Evolutionary conservation across 371 early-diverging fungal species (phyloP).

Genomic region (Mortierella sp.): DNA sequence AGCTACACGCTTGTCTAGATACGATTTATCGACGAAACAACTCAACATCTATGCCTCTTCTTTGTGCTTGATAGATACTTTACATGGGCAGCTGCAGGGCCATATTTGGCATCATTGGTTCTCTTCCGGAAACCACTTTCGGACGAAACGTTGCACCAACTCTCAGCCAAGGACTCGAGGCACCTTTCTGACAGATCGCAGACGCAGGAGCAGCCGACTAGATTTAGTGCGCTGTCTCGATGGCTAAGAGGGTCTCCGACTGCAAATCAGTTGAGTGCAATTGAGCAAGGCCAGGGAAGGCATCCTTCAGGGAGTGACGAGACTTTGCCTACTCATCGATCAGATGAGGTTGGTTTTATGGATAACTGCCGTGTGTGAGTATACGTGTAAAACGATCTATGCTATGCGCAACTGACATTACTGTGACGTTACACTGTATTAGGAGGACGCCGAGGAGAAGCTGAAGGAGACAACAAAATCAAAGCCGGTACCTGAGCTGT

Average conservation of each 20-base stretch:
- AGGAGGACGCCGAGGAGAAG: slow-evolving; percentile 3
- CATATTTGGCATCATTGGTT: slow-evolving; percentile 66
- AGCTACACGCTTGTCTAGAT: not conserved
- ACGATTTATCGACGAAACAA: not conserved
- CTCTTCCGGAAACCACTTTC: slow-evolving; percentile 63
- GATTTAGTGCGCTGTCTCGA: slow-evolving; percentile 29
- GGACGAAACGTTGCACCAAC: slow-evolving; percentile 44
- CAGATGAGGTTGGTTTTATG: not conserved
- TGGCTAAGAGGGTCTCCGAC: slow-evolving; percentile 45
- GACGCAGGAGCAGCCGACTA: slow-evolving; percentile 26
- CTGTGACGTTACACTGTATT: not conserved
- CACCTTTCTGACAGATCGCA: slow-evolving; percentile 22
- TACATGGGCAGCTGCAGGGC: slow-evolving; percentile 60
- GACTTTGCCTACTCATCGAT: not conserved
- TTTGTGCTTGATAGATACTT: slow-evolving; percentile 43
- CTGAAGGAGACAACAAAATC: not conserved
- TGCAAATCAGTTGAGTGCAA: slow-evolving; percentile 1
- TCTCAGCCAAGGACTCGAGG: slow-evolving; percentile 32
- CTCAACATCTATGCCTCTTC: not conserved
- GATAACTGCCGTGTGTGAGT: not conserved
- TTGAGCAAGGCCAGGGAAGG: slow-evolving; percentile 8
- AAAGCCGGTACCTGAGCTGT: not conserved
- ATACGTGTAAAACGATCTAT: not conserved
- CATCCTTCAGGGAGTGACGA: slow-evolving; percentile 1
- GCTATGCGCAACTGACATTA: no score